Evolutionary conservation across 768 basidiomycete species (phyloP).

Genomic region (Paxillus rubicundulus): DNA sequence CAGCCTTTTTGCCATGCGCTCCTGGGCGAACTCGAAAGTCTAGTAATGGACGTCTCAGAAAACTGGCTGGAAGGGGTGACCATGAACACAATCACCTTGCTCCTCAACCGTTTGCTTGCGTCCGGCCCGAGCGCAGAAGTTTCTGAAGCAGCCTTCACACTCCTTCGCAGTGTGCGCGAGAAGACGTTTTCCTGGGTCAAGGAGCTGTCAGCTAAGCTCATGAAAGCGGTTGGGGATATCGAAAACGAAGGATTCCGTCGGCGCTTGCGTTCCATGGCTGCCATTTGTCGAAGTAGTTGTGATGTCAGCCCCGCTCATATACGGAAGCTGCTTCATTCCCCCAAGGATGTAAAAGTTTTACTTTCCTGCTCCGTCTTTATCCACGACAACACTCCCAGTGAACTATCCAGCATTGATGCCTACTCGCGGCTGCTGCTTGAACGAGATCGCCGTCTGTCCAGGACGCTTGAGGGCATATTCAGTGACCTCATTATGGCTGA

Average conservation of each 20-base stretch:
- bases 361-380: conserved; percentile 26
- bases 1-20: conserved; percentile 36
- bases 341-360: conserved; percentile 23
- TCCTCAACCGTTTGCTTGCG: conserved; percentile 38
- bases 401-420: conserved; percentile 1
- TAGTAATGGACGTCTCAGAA: conserved; percentile 34
- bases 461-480: conserved; percentile 18
- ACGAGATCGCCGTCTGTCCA: conserved; percentile 32
- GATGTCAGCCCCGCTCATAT: conserved; percentile 20
- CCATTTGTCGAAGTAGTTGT: conserved; percentile 37
- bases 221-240: conserved; percentile 2
- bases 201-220: conserved; percentile 29
- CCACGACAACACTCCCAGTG: conserved; percentile 23
- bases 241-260: conserved; percentile 14
- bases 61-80: conserved; percentile 42
- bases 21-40: conserved; percentile 33
- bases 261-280: conserved; percentile 36
- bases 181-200: conserved; percentile 38
- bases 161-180: conserved; percentile 33
- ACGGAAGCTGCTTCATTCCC: conserved; percentile 13
- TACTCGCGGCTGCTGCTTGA: conserved; percentile 21
- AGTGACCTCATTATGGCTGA: not conserved
- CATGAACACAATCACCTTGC: conserved; percentile 32
- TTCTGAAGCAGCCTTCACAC: conserved; percentile 12
- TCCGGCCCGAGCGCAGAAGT: conserved; percentile 15